Evolutionary conservation across 2,329 filamentous ascomycete species (phyloP).

Genomic region (Microsporum canis): DNA sequence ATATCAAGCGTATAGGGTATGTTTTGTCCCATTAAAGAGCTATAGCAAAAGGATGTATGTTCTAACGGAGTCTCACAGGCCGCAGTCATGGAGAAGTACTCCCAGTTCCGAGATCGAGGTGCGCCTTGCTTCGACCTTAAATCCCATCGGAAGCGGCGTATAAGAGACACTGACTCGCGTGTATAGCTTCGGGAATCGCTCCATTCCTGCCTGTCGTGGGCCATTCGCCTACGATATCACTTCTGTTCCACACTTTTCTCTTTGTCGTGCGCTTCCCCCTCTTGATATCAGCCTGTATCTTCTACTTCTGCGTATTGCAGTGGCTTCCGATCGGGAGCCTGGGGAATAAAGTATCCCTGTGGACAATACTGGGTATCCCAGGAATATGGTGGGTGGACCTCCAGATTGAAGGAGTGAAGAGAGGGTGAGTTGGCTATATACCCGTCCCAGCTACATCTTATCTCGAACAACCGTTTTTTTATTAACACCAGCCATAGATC

Average conservation of each 20-base stretch:
- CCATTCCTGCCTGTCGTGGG: conserved; percentile 79
- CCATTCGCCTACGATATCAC: conserved; percentile 50
- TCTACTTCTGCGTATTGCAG: conserved; percentile 73
- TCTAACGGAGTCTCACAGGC: not conserved
- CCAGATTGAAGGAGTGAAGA: conserved; percentile 93
- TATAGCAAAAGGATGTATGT: not conserved
- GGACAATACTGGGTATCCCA: conserved; percentile 75
- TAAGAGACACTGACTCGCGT: conserved; percentile 12
- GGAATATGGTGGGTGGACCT: conserved; percentile 98
- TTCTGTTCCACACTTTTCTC: conserved; percentile 56
- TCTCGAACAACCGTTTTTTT: not conserved
- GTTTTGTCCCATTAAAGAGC: not conserved
- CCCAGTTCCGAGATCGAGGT: conserved; percentile 86
- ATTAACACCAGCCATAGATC: conserved; percentile 34
- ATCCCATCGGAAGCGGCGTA: not conserved
- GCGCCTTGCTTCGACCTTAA: conserved; percentile 6
- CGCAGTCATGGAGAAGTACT: conserved; percentile 86
- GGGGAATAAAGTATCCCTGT: conserved; percentile 71
- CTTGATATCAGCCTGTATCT: conserved; percentile 53
- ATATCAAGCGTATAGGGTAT: not conserved
- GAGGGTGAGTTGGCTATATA: conserved; percentile 48
- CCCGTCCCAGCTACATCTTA: not conserved
- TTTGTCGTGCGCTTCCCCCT: conserved; percentile 73
- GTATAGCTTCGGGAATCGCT: conserved; percentile 79
- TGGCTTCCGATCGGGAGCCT: conserved; percentile 61